These are phyloP conservation scores for Trypanosoma rangeli DNA, from an alignment of 208 protist species.

Conservation along the genomic window DNA sequence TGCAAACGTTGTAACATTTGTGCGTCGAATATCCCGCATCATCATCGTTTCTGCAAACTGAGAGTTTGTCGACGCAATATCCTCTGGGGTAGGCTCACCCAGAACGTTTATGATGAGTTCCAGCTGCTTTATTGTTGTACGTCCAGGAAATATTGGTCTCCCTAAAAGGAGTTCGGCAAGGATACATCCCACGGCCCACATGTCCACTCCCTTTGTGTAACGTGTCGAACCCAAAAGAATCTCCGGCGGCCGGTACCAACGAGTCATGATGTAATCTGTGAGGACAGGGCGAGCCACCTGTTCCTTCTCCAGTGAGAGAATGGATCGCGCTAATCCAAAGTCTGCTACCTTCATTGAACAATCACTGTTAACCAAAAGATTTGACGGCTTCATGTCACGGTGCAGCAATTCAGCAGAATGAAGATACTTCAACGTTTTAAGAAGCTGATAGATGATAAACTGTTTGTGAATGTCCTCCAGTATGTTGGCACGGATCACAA, in stretches of 20 bases:
- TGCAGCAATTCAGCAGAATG: slow-evolving; percentile 92
- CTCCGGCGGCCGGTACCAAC: slow-evolving; percentile 99
- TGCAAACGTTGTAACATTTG: slow-evolving; percentile 62
- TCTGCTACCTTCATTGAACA: slow-evolving; percentile 97
- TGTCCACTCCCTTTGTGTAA: slow-evolving; percentile 97
- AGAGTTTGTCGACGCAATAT: slow-evolving; percentile 94
- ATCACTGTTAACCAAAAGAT: slow-evolving; percentile 92
- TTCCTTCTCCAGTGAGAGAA: slow-evolving; percentile 88
- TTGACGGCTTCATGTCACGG: slow-evolving; percentile 94
- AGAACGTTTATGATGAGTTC: slow-evolving; percentile 95
- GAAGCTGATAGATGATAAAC: slow-evolving; percentile 97
- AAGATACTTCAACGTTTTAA: slow-evolving; percentile 97
- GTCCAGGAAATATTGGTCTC: slow-evolving; percentile 95
- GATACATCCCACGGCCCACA: slow-evolving; percentile 99
- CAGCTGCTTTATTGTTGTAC: slow-evolving; percentile 97
- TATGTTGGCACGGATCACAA: slow-evolving; percentile 97
- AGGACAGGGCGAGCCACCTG: slow-evolving; percentile 84
- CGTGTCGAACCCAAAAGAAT: slow-evolving; percentile 95
- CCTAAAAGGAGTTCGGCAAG: slow-evolving; percentile 95
- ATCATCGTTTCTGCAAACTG: slow-evolving; percentile 96
- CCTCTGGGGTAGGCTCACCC: slow-evolving; percentile 80
- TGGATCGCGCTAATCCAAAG: slow-evolving; percentile 97
- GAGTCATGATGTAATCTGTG: slow-evolving; percentile 95
- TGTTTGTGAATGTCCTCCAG: slow-evolving; percentile 97
- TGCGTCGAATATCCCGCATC: slow-evolving; percentile 74